Evolutionary conservation across 164 flowering plant species (phyloP), one percentile per base, ranked within the genome.

Genomic region (Echeveria elegans): DNA sequence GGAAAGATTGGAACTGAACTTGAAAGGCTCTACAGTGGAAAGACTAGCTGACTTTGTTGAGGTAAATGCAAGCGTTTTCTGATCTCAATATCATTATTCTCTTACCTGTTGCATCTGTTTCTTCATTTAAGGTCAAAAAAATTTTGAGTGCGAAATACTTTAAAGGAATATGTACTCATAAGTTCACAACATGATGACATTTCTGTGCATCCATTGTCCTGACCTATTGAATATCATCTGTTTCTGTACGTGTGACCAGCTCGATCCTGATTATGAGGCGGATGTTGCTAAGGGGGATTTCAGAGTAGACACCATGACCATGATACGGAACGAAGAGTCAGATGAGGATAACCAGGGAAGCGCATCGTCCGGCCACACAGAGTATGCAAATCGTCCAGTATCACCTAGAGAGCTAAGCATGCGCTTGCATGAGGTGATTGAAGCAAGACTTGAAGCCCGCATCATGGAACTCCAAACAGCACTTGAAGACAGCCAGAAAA

Each of bases 361-460:
- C 3, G 34, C 70, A 21, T 75, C 70, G 14, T 68, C 74, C 67
- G 36, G 34, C 66, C 61, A 68, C 28, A n/a, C 48, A 2, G 66
- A 68, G 4, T 32, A 77, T 34, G 63, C 34, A 30, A 75, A 75
- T 50, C 73, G 62, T 68, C 82, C 86, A 2, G 90, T 88, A 14
- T 85, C 88, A 18, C 90, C 96, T 40, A 68, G 70, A 63, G 88
- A 88, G 64, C 80, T 90, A 61, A 85, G 85, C 72, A 52, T 88
- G 74, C 89, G 86, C 5, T 75, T 90, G 19, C 93, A 85, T 56
- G 85, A 88, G 71, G 82, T 85, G 69, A 78, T 90, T 71, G 80
- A 83, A 70, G 82, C 86, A 63, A 80, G 87, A 75, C 83, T 90
- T 28, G 85, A 83, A 77, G 77, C 78, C 28, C 88, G 86, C 18